Percentiles rank a stretch among this genome's conserved stretches.
Conservation (phyloP, 345 rosid species). For the Eucalyptus marginata region DNA sequence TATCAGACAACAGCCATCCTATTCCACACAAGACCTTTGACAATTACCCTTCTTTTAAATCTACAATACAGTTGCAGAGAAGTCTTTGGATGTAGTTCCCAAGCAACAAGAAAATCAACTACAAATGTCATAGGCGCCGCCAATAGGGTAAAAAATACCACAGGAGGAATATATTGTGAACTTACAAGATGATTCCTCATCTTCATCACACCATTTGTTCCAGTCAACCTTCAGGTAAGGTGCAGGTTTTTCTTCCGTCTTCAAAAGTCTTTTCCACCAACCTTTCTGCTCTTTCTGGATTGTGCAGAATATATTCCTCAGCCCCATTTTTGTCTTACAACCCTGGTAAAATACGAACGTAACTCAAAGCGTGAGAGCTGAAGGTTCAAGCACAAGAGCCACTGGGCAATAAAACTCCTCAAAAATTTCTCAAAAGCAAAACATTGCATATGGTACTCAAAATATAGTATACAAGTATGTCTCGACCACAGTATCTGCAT, state of each 20-base stretch:
- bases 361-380: not conserved
- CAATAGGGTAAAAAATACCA: not conserved
- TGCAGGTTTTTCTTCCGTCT: slow-evolving; percentile 85
- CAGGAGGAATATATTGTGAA: not conserved
- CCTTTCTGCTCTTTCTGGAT: slow-evolving; percentile 75
- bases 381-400: not conserved
- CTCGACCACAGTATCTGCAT: not conserved
- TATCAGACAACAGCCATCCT: not conserved
- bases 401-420: not conserved
- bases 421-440: not conserved
- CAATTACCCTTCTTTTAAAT: not conserved
- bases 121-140: not conserved
- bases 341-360: slow-evolving; percentile 30
- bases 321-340: slow-evolving; percentile 66
- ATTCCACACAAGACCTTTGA: not conserved
- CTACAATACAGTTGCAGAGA: not conserved
- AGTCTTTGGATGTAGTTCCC: not conserved
- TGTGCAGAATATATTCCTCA: slow-evolving; percentile 76
- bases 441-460: not conserved
- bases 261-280: slow-evolving; percentile 90
- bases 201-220: slow-evolving; percentile 99
- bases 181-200: slow-evolving; percentile 62
- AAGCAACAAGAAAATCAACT: not conserved
- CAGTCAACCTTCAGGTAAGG: slow-evolving; percentile 98
- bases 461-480: not conserved